Conservation (phyloP, 108 stramenopile species). For the Cyclotella sp. region DNA sequence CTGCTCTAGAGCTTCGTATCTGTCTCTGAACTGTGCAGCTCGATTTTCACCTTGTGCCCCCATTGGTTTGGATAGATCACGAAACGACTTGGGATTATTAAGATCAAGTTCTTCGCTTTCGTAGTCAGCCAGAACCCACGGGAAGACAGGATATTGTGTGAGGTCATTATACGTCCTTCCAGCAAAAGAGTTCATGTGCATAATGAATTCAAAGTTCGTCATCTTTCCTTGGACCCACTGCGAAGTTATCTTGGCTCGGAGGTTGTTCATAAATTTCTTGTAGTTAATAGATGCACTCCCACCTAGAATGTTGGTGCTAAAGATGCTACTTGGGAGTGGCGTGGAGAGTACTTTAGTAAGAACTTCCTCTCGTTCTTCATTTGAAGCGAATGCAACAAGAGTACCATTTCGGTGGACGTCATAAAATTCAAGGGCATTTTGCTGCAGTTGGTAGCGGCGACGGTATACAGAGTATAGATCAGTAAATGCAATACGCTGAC, state of each 20-base stretch:
- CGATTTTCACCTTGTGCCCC: slow-evolving; percentile 88
- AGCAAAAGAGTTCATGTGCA: slow-evolving; percentile 97
- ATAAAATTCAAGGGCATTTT: slow-evolving; percentile 94
- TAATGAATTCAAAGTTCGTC: slow-evolving; percentile 98
- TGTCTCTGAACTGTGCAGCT: slow-evolving; percentile 89
- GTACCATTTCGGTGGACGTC: slow-evolving; percentile 83
- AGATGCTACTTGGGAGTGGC: slow-evolving; percentile 87
- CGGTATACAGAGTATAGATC: slow-evolving; percentile 88
- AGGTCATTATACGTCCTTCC: slow-evolving; percentile 96
- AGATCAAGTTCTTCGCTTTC: slow-evolving; percentile 93
- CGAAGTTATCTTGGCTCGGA: slow-evolving; percentile 78
- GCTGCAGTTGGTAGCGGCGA: slow-evolving; percentile 93
- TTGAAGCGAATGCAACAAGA: slow-evolving; percentile 73
- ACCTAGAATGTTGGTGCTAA: slow-evolving; percentile 52
- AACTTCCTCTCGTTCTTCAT: slow-evolving; percentile 81
- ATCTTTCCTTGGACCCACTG: slow-evolving; percentile 91
- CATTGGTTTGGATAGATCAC: slow-evolving; percentile 97
- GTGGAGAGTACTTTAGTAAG: slow-evolving; percentile 69
- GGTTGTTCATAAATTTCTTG: slow-evolving; percentile 87
- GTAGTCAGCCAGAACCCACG: slow-evolving; percentile 98
- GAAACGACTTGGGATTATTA: slow-evolving; percentile 85
- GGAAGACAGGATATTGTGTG: slow-evolving; percentile 99
- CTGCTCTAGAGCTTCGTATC: slow-evolving; percentile 88
- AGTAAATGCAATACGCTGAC: slow-evolving; percentile 80
- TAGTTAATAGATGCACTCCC: slow-evolving; percentile 78